Evolutionary conservation across 352 stramenopile genomes (phyloP).

Genomic region (Pythium aquatile): DNA sequence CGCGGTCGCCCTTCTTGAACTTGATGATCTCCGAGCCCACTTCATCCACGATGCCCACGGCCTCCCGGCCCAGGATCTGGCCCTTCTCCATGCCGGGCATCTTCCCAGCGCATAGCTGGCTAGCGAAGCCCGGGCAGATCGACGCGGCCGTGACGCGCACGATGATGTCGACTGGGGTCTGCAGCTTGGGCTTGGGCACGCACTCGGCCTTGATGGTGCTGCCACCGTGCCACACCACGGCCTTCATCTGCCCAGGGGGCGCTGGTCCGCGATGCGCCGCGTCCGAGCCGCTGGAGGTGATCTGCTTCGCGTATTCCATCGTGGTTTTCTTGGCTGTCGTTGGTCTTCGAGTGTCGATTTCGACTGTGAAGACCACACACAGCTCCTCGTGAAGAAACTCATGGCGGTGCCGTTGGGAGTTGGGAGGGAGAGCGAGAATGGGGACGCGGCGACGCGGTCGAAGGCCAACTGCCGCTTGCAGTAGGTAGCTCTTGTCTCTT

Average conservation of each 20-base stretch:
- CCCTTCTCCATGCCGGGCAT: conserved; percentile 49
- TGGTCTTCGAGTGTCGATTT: conserved; percentile 3
- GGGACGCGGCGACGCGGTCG: not conserved
- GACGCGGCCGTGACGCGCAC: conserved; percentile 67
- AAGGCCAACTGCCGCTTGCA: conserved; percentile 3
- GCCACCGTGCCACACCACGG: conserved; percentile 50
- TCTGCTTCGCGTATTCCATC: conserved; percentile 40
- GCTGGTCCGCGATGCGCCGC: conserved; percentile 19
- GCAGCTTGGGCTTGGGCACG: conserved; percentile 55
- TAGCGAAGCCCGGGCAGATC: conserved; percentile 53
- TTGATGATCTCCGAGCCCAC: conserved; percentile 49
- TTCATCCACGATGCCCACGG: conserved; percentile 56
- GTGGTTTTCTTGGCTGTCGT: not conserved
- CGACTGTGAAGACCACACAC: not conserved
- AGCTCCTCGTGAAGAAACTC: not conserved
- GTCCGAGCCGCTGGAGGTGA: conserved; percentile 26
- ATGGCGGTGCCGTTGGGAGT: no score
- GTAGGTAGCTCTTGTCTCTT: not conserved
- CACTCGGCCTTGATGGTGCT: conserved; percentile 54
- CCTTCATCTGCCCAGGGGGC: conserved; percentile 45
- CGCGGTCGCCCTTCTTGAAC: conserved; percentile 60
- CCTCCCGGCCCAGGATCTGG: conserved; percentile 69
- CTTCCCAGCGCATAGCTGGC: conserved; percentile 39
- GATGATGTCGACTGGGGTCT: conserved; percentile 51
- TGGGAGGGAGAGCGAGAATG: not conserved